Percentiles rank a stretch among this genome's conserved stretches.
Conservation (phyloP, 2,329 filamentous ascomycete species). For the Apiospora kogelbergensis region DNA sequence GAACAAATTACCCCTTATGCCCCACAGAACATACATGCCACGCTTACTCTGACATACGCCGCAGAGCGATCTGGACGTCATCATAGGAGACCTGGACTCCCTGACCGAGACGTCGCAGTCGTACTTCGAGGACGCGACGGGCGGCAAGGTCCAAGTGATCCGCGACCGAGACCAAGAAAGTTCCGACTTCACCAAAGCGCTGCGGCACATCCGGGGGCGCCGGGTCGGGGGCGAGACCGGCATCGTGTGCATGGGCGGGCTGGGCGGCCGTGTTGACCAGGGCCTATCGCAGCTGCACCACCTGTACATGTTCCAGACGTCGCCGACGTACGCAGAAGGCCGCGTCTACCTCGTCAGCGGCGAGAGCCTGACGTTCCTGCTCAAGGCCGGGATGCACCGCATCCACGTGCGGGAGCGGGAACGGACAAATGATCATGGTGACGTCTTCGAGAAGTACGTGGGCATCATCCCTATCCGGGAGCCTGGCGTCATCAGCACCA, state of each 20-base stretch:
- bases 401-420: slow-evolving; percentile 61
- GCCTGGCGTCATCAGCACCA: slow-evolving; percentile 74
- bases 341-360: slow-evolving; percentile 78
- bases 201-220: slow-evolving; percentile 32
- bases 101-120: slow-evolving; percentile 59
- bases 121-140: slow-evolving; percentile 62
- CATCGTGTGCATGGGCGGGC: slow-evolving; percentile 79
- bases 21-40: too few relatives aligned
- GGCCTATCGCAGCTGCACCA: slow-evolving; percentile 87
- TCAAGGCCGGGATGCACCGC: slow-evolving; percentile 66
- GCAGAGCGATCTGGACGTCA: slow-evolving; percentile 64
- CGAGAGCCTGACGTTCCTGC: slow-evolving; percentile 77
- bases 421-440: slow-evolving; percentile 22
- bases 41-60: slow-evolving; percentile 25
- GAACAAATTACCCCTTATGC: too few relatives aligned
- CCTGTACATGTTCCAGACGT: slow-evolving; percentile 63
- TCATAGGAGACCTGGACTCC: slow-evolving; percentile 92
- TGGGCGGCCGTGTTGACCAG: slow-evolving; percentile 91
- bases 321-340: slow-evolving; percentile 47
- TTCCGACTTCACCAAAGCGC: slow-evolving; percentile 88
- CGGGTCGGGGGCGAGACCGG: slow-evolving; percentile 35
- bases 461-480: slow-evolving; percentile 84
- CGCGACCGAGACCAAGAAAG: slow-evolving; percentile 78
- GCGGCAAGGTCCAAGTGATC: slow-evolving; percentile 57
- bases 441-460: slow-evolving; percentile 72